Evolutionary conservation across 2,329 filamentous ascomycete species (phyloP).

Genomic region (Ophiostoma populinum): DNA sequence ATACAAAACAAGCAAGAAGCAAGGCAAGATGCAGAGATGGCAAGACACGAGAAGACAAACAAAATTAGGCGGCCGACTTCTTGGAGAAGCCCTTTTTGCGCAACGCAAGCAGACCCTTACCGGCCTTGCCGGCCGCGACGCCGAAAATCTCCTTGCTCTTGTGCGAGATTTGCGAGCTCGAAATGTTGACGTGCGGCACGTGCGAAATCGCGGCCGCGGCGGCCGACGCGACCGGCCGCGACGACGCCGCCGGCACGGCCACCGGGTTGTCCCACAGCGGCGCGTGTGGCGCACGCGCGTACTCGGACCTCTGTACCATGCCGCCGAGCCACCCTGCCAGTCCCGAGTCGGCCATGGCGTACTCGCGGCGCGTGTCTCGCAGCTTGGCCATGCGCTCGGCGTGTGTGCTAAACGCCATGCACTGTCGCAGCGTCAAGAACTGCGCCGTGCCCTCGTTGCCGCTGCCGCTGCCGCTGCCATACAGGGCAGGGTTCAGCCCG

Average conservation of each 20-base stretch:
- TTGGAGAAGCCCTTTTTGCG: conserved; percentile 60
- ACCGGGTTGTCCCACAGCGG: conserved; percentile 12
- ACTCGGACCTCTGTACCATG: conserved; percentile 30
- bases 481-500: conserved; percentile 2
- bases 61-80: conserved; percentile 6
- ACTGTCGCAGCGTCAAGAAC: conserved; percentile 34
- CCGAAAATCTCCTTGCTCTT: conserved; percentile 73
- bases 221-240: conserved; percentile 1
- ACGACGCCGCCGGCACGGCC: conserved; percentile 10
- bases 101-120: conserved; percentile 82
- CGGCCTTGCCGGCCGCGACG: conserved; percentile 71
- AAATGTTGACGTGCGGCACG: conserved; percentile 25
- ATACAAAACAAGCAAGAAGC: not conserved
- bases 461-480: conserved; percentile 2
- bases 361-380: conserved; percentile 52
- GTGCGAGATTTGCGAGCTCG: conserved; percentile 49
- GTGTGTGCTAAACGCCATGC: conserved; percentile 48
- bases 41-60: not conserved
- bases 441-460: conserved; percentile 12
- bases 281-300: conserved; percentile 20
- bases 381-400: conserved; percentile 58
- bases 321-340: conserved; percentile 37
- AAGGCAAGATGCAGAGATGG: not conserved
- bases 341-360: conserved; percentile 57
- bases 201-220: conserved; percentile 15